Evolutionary conservation across 495 filamentous ascomycete genomes (phyloP).

Genomic region (Xylaria scruposa): DNA sequence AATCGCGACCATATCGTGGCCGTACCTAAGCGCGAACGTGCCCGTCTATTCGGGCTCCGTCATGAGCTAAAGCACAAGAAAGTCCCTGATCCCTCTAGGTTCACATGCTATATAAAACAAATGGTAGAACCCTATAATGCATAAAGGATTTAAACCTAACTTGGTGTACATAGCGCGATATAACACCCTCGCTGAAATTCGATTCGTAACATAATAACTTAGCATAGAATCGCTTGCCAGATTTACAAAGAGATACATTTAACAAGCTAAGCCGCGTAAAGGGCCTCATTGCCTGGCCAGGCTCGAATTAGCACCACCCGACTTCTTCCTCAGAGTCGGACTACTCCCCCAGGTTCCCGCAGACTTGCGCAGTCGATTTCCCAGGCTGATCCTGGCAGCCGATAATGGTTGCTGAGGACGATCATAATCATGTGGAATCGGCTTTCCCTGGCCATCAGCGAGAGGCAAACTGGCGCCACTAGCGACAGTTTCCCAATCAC

Average conservation of each 20-base stretch:
- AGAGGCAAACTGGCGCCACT: slow-evolving; percentile 35
- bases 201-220: no score
- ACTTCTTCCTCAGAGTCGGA: slow-evolving; percentile 33
- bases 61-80: no score
- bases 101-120: neutral
- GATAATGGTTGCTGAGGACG: slow-evolving; percentile 45
- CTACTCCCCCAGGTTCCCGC: slow-evolving; percentile 43
- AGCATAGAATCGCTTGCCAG: neutral
- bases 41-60: no score
- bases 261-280: neutral
- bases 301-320: slow-evolving; percentile 21
- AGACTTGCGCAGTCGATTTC: slow-evolving; percentile 52
- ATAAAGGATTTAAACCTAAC: neutral
- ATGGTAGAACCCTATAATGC: neutral
- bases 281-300: neutral
- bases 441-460: slow-evolving; percentile 33
- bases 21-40: no score
- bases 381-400: slow-evolving; percentile 53
- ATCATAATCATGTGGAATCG: slow-evolving; percentile 24
- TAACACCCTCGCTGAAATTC: neutral
- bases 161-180: neutral
- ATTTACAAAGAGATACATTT: neutral
- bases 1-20: no score
- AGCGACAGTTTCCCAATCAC: slow-evolving; percentile 46
- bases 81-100: no score